Evolutionary conservation across 2,329 filamentous ascomycete genomes (phyloP), one percentile per base, ranked within the genome.

Genomic region (Cordyceps tenuipes): DNA sequence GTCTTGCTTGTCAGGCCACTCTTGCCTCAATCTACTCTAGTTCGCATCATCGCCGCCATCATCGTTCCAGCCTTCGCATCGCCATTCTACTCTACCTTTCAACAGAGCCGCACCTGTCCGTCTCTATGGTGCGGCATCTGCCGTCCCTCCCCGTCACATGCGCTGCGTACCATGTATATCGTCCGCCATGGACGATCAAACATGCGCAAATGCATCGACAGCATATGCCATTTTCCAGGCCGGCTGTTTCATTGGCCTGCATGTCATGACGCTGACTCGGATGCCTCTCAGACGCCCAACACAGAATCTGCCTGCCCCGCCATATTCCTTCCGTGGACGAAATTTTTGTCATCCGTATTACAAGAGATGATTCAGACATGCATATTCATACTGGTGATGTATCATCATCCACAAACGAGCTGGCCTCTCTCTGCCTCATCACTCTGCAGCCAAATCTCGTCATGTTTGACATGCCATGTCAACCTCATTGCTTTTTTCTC

Each of bases 401-500:
- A 26, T 10, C 15, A 41, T n/a, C 17, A 41, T 47, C 41, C 15
- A n/a, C n/a, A 46, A 43, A 12, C 34, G 26, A 43, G n/a, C 3
- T n/a, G 4, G 15, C 15, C 43, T 48, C 19, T 44, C 43, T 48
- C 19, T 44, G 41, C 7, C 29, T 23, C 36, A n/a, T 56, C 53
- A 56, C n/a, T 23, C n/a, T 56, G 49, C 31, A 51, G 49, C 8
- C 29, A 29, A 29, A 29, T 6, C 13, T 36, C 34, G 3, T 9
- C 34, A 12, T 10, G 34, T 36, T 13, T 12, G 12, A 36, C 34
- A 10, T 36, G 34, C 34, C 8, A 36, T 13, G 34, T 2, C n/a
- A n/a, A n/a, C n/a, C n/a, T n/a, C n/a, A 10, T 55, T 55, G 21
- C 41, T 55, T 55, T 54, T 54, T 55, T 55, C 52, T 46, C 12